Evolutionary conservation across 805 yeast genomes (phyloP), one percentile per base, ranked within the genome.

Genomic region (Millerozyma miso): DNA sequence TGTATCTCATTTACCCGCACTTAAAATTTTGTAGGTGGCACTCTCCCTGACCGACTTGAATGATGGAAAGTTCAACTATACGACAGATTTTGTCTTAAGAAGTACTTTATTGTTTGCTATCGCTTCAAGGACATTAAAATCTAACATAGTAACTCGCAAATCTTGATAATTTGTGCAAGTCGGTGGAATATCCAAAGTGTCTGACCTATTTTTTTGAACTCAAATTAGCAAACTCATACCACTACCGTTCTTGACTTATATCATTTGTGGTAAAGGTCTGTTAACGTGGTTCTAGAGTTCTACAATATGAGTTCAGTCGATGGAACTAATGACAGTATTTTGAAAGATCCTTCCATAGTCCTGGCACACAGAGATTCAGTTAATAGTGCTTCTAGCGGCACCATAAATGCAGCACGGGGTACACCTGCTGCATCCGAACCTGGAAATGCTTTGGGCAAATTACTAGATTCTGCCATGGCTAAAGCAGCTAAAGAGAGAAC

Each of bases 391-490:
- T 38, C 41, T 16, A 20, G n/a, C n/a, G 16, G 31, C 26, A 26
- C 40, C 15, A 7, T 10, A 41, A 35, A 42, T 32, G 42, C 43
- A 19, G 36, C 40, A 17, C 40, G 13, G 7, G 42, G 12, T n/a
- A 32, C 19, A 8, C 38, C 35, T 18, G 31, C 35, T 26, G 33
- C 15, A 35, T 17, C 39, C 15, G 65, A 59, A 37, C 64, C 70
- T 3, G 63, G 66, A 15, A 62, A 56, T 40, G 74, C 69, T 4
- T 63, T 71, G 33, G 65, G 74, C 16, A 63, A 63, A 47, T 56
- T 71, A 34, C 59, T 71, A 37, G 76, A 71, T 48, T 65, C 72
- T 5, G 77, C 77, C 14, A 68, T 71, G 51, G 73, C 74, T 20
- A 67, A 71, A 31, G 76, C 77, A 12, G 76, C 76, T 31, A 67